phyloP scores from a whole-genome alignment of 2,329 filamentous ascomycete genomes.

The Diaporthe sp. region DNA sequence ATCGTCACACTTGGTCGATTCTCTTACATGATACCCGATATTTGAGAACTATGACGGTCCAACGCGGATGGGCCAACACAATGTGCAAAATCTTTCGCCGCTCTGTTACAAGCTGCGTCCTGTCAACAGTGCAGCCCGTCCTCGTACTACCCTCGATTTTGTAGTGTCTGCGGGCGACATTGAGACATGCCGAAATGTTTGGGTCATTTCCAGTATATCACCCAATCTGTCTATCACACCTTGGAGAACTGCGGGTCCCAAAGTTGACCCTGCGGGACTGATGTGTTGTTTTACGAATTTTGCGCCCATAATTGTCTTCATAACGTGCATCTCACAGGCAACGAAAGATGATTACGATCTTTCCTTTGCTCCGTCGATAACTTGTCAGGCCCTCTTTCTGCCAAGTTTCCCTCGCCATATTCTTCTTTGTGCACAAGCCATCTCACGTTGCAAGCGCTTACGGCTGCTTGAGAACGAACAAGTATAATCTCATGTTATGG shows the following conservation, averaged over 20 bases:
- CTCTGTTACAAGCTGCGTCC: not conserved
- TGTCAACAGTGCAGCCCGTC: not conserved
- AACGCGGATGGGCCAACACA: not conserved
- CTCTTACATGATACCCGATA: constrained; percentile 37
- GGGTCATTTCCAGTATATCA: not conserved
- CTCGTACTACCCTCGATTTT: not conserved
- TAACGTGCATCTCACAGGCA: not conserved
- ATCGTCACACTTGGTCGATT: not conserved
- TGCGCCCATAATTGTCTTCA: not conserved
- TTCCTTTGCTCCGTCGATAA: too few relatives aligned
- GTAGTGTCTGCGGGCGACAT: not conserved
- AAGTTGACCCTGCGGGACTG: too few relatives aligned
- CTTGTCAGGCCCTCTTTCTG: not conserved
- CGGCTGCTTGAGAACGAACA: not conserved
- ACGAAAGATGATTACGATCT: not conserved
- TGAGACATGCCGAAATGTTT: too few relatives aligned
- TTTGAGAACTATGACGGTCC: not conserved
- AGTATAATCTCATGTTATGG: not conserved
- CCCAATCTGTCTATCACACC: not conserved
- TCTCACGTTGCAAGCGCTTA: not conserved
- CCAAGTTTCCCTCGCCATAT: too few relatives aligned
- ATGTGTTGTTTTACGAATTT: not conserved
- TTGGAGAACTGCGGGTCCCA: not conserved
- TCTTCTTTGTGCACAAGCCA: not conserved
- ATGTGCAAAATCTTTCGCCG: not conserved